These are phyloP conservation scores for Halocafeteria seosinensis DNA, from an alignment of 108 stramenopile genomes.

Conservation along the genomic window DNA sequence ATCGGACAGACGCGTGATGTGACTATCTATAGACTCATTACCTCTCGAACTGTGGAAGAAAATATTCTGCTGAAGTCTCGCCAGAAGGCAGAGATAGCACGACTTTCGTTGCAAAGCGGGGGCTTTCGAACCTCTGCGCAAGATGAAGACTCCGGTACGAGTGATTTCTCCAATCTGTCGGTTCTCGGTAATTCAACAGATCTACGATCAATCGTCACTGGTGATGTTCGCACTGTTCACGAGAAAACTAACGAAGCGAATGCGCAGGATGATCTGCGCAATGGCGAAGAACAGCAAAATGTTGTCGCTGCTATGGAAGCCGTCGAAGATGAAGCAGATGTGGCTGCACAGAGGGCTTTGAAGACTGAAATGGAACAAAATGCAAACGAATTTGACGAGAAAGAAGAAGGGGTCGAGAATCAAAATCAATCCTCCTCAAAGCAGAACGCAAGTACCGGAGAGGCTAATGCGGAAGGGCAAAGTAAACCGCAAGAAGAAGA, in stretches of 20 bases:
- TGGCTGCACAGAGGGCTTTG: neutral
- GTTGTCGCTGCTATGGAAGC: conserved; percentile 21
- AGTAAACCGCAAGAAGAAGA: conserved; percentile 2
- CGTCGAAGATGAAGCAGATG: conserved; percentile 23
- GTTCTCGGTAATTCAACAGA: conserved; percentile 69
- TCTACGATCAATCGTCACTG: conserved; percentile 53
- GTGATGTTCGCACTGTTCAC: conserved; percentile 51
- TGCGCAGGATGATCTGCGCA: neutral
- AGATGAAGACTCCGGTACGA: neutral
- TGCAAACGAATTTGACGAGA: conserved; percentile 8
- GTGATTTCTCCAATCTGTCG: conserved; percentile 62
- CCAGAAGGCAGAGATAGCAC: conserved; percentile 80
- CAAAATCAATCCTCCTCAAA: neutral
- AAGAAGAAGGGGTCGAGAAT: neutral
- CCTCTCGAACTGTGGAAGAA: conserved; percentile 81
- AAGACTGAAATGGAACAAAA: neutral
- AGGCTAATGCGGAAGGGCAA: neutral
- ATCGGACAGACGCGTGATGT: conserved; percentile 89
- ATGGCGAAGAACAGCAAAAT: conserved; percentile 14
- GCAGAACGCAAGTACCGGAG: neutral
- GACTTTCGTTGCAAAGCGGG: conserved; percentile 79
- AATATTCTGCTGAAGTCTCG: conserved; percentile 77
- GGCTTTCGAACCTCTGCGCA: conserved; percentile 48
- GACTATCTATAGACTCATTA: conserved; percentile 84
- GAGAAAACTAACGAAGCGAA: conserved; percentile 34